Conservation (phyloP, 176 grass and related monocot genomes). For the Echinochloa phyllopogon region DNA sequence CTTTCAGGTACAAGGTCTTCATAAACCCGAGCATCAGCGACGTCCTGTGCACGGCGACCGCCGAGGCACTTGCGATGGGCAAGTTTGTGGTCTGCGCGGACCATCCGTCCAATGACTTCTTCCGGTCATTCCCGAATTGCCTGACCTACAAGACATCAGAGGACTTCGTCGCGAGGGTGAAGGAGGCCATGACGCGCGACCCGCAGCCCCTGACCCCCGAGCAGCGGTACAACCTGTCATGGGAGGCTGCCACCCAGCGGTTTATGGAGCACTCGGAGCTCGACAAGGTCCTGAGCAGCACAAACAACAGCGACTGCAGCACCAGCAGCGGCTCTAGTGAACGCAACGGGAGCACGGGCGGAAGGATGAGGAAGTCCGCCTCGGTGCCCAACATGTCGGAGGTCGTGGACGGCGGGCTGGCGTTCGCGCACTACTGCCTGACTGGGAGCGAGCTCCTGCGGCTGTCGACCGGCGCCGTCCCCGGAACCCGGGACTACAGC, state of each 20-base stretch:
- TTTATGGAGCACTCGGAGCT: slow-evolving; percentile 92
- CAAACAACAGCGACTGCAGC: not conserved
- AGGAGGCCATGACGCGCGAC: slow-evolving; percentile 85
- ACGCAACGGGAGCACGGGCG: not conserved
- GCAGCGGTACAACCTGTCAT: slow-evolving; percentile 80
- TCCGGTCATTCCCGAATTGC: slow-evolving; percentile 84
- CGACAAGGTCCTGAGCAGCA: slow-evolving; percentile 64
- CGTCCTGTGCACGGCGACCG: slow-evolving; percentile 81
- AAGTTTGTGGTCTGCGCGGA: slow-evolving; percentile 92
- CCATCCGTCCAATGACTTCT: slow-evolving; percentile 96
- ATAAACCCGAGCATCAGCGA: slow-evolving; percentile 92
- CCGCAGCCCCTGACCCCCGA: slow-evolving; percentile 73
- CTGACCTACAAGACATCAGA: slow-evolving; percentile 74
- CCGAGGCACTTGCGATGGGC: slow-evolving; percentile 86
- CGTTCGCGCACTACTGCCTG: slow-evolving; percentile 82
- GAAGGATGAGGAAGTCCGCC: slow-evolving; percentile 58
- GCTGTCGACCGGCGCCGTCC: slow-evolving; percentile 80
- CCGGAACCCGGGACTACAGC: slow-evolving; percentile 63
- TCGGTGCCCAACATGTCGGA: slow-evolving; percentile 69
- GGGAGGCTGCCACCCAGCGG: slow-evolving; percentile 89
- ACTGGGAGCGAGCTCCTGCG: slow-evolving; percentile 83
- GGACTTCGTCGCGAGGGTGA: slow-evolving; percentile 77
- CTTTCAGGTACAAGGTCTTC: slow-evolving; percentile 88
- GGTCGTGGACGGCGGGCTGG: slow-evolving; percentile 78
- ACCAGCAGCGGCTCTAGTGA: not conserved